phyloP scores from a whole-genome alignment of 371 early-diverging fungal species.

The Mortierella sp. region DNA sequence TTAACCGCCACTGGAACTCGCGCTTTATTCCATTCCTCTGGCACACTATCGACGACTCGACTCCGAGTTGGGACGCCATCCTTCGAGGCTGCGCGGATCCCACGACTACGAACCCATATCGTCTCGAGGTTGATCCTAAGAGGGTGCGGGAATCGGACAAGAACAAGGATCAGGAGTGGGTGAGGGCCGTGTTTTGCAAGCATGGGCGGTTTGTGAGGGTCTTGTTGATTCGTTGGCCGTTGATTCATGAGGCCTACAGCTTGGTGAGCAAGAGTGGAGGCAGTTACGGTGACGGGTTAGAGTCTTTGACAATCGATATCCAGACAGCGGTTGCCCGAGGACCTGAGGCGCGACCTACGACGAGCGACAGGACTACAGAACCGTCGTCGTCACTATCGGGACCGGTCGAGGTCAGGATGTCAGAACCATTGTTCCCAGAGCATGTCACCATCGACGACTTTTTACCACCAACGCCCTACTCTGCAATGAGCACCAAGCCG shows the following conservation, averaged over 20 bases:
- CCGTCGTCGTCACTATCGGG: too few species aligned
- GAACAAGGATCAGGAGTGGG: neutral
- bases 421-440: neutral
- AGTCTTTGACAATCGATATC: neutral
- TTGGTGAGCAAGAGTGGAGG: neutral
- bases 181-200: neutral
- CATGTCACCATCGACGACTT: neutral
- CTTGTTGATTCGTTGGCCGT: neutral
- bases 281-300: neutral
- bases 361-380: too few species aligned
- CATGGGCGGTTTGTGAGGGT: neutral
- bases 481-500: neutral
- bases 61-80: neutral
- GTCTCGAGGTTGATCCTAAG: neutral
- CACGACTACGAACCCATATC: neutral
- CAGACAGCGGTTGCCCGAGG: neutral
- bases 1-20: neutral
- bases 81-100: neutral
- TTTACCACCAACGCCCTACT: neutral
- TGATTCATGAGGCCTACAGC: neutral
- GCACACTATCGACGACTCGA: slow-evolving; percentile 5
- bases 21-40: neutral
- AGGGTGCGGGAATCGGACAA: neutral
- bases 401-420: neutral
- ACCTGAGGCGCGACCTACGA: too few species aligned